Evolutionary conservation across 176 grass and related monocot genomes (phyloP), one percentile per base, ranked within the genome.

Genomic region (Avena eriantha): DNA sequence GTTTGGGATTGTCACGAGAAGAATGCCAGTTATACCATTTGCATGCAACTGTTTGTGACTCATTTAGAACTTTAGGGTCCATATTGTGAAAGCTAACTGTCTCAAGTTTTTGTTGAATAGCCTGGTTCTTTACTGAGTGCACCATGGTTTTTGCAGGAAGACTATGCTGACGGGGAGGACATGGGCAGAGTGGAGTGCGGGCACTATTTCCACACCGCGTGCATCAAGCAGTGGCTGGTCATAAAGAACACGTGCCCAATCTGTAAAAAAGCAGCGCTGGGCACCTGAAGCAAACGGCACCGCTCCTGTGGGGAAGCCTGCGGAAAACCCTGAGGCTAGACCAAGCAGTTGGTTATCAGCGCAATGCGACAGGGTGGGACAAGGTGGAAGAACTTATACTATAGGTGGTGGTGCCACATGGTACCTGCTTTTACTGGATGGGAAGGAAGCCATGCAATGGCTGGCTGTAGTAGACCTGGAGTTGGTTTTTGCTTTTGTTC

Each of bases 181-280:
- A 77, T 97, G 84, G 94, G 94, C 47, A 88, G 87, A 53, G 49
- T 97, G 68, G 90, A 92, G 29, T 97, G 94, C 31, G 92, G 94
- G 55, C 94, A 97, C 49, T 88, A 97, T 61, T 97, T 97, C 69
- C 92, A 97, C 86, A 86, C 82, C 0, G 23, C 55, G 3, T 97
- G 94, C 83, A 92, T 97, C 56, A 97, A 97, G 75, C 84, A 97
- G 84, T 97, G 94, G 94, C 58, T 94, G 17, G 86, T 89, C 66
- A 91, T 93, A 81, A 94, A 97, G 87, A 97, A 97, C 47, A 65
- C 90, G 36, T 97, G 94, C 90, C 94, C 94, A 36, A 88, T 97
- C 49, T 97, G 94, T 85, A 97, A 97, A 88, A 92, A 89, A 47
- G 92, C 87, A 39, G 94, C 79, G 54, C 69, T 97, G 60, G 86